Evolutionary conservation across 805 yeast genomes (phyloP).

Genomic region (Teunomyces tritomae): DNA sequence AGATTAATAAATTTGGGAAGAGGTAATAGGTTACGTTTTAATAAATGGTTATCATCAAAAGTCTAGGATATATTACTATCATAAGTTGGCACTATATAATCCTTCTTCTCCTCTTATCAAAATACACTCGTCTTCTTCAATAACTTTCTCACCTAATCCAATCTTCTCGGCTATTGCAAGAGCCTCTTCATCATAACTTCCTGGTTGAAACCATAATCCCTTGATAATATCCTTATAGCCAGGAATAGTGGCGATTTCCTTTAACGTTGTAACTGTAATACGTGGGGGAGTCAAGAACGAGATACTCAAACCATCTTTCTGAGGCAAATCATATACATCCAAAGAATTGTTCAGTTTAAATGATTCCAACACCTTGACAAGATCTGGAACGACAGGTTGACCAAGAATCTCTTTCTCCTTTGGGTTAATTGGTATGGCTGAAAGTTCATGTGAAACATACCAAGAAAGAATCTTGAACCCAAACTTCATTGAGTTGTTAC

Average conservation of each 20-base stretch:
- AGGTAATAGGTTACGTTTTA: background rate
- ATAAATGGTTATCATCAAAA: background rate
- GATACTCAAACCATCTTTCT: slow-evolving; percentile 48
- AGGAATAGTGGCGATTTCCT: slow-evolving; percentile 38
- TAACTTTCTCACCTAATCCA: slow-evolving; percentile 31
- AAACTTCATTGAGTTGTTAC: slow-evolving; percentile 58
- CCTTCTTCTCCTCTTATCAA: slow-evolving; percentile 64
- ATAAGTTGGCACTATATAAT: slow-evolving; percentile 38
- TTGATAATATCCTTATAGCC: slow-evolving; percentile 41
- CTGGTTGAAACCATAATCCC: slow-evolving; percentile 84
- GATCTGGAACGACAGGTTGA: slow-evolving; percentile 31
- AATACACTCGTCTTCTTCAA: slow-evolving; percentile 63
- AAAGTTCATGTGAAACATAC: slow-evolving; percentile 57
- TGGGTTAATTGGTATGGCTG: slow-evolving; percentile 69
- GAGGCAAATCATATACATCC: slow-evolving; percentile 22
- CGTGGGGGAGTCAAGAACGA: slow-evolving; percentile 77
- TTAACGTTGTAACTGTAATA: slow-evolving; percentile 42
- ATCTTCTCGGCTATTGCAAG: slow-evolving; percentile 40
- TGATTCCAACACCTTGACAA: slow-evolving; percentile 27
- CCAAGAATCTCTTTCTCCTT: slow-evolving; percentile 47
- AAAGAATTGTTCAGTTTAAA: slow-evolving; percentile 16
- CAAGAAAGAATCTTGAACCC: slow-evolving; percentile 69
- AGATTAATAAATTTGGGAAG: slow-evolving; percentile 6
- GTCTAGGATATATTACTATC: background rate
- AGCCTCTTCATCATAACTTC: slow-evolving; percentile 58